Conservation (phyloP, 2,329 filamentous ascomycete species). For the Tolypocladium capitatum region DNA sequence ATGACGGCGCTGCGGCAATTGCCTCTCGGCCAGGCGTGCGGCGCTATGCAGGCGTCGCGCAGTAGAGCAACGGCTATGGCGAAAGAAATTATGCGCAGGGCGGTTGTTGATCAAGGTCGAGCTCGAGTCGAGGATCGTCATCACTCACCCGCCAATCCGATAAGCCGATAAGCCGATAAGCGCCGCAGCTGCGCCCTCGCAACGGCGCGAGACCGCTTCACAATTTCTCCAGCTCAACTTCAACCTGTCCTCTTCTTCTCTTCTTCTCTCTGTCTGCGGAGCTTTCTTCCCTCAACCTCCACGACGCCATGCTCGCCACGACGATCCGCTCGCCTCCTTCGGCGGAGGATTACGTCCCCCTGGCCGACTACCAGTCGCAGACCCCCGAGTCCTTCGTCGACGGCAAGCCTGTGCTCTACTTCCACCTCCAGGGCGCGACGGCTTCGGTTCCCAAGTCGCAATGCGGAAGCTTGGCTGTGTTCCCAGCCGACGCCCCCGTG, state of each 20-base stretch:
- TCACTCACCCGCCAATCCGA: slow-evolving; percentile 1
- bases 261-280: background rate
- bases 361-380: slow-evolving; percentile 56
- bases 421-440: slow-evolving; percentile 41
- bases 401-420: slow-evolving; percentile 58
- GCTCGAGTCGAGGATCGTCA: background rate
- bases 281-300: background rate
- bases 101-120: background rate
- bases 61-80: background rate
- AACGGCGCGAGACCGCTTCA: background rate
- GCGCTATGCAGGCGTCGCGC: background rate
- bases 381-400: slow-evolving; percentile 62
- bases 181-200: background rate
- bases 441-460: slow-evolving; percentile 45
- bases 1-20: background rate
- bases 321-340: slow-evolving; percentile 45
- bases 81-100: background rate
- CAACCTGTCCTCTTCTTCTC: too few relatives aligned
- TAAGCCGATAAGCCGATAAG: slow-evolving; percentile 7
- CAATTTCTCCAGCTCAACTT: background rate
- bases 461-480: slow-evolving; percentile 40
- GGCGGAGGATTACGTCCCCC: slow-evolving; percentile 45
- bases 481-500: slow-evolving; percentile 25
- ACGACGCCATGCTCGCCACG: slow-evolving; percentile 28
- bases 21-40: background rate